Evolutionary conservation across 2,329 filamentous ascomycete genomes (phyloP), one percentile per base, ranked within the genome.

Genomic region (Torrubiellomyces zombiae): DNA sequence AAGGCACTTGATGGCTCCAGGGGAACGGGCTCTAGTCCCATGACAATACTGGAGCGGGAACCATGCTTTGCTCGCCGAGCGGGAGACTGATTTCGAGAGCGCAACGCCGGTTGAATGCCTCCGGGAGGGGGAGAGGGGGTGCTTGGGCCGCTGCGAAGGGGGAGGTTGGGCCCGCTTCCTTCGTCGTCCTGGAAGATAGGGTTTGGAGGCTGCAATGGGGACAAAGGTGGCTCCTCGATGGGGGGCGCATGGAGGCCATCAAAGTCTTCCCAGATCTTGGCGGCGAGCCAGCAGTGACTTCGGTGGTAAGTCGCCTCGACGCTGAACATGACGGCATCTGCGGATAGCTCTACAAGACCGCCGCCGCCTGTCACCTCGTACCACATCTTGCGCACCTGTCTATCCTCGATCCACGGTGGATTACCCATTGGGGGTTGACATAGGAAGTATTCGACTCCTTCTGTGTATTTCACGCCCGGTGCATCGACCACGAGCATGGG

Each of bases 401-500:
- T 58, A 18, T 67, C 66, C 26, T 76, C 75, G 27, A 73, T 58
- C 80, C 80, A 89, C 1, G 80, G 79, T 0, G 70, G 60, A 27
- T 73, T 72, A 11, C 74, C 75, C 40, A 77, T 67, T 0, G 78
- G 74, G 4, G 77, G 69, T 42, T 81, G 63, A 46, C 79, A 85
- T 15, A 86, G 57, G 54, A 86, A 89, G 50, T 86, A 82, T 45
- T 86, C 80, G 3, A 81, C 75, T 2, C 67, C 73, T 25, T 81
- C 67, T 0, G 69, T 75, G 44, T 64, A 73, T 27, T 63, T 64
- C 21, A 85, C 53, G 7, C 65, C 72, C 0, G 76, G 75, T 0
- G 75, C 77, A 45, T 89, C 80, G 17, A 82, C 61, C 2, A 80
- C 75, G 8, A 86, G 57, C 60, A 82, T 73, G 4, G 80, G 80